phyloP scores from a whole-genome alignment of 805 yeast genomes.

The Saturnispora diversa region DNA sequence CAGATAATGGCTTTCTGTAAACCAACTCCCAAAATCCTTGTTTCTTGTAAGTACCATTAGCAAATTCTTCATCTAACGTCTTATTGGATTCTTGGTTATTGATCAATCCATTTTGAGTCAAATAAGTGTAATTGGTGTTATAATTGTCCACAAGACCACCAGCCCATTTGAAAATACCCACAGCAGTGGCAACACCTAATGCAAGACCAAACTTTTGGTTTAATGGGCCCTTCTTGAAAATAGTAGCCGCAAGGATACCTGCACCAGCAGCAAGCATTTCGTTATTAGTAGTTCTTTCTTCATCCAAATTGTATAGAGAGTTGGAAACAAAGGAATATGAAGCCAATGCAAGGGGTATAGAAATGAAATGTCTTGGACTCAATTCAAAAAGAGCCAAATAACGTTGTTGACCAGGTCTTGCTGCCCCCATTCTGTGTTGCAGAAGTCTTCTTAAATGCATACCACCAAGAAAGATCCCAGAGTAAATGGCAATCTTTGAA shows the following conservation, averaged over 20 bases:
- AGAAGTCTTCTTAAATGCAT: slow-evolving; percentile 31
- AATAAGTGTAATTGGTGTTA: slow-evolving; percentile 37
- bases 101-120: slow-evolving; percentile 32
- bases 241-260: slow-evolving; percentile 21
- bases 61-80: slow-evolving; percentile 29
- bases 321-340: slow-evolving; percentile 28
- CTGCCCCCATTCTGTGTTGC: slow-evolving; percentile 31
- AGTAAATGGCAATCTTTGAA: slow-evolving; percentile 22
- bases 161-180: slow-evolving; percentile 47
- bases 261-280: slow-evolving; percentile 26
- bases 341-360: slow-evolving; percentile 29
- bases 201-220: slow-evolving; percentile 40
- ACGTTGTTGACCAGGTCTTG: slow-evolving; percentile 32
- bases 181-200: slow-evolving; percentile 34
- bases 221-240: slow-evolving; percentile 24
- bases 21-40: slow-evolving; percentile 75
- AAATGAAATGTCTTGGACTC: slow-evolving; percentile 25
- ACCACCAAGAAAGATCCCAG: slow-evolving; percentile 30
- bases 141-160: slow-evolving; percentile 42
- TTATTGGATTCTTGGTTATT: slow-evolving; percentile 33
- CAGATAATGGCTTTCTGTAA: slow-evolving; percentile 74
- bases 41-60: slow-evolving; percentile 28
- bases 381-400: slow-evolving; percentile 28
- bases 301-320: slow-evolving; percentile 27
- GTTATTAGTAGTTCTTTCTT: slow-evolving; percentile 22